These are phyloP conservation scores for Phlyctochytrium planicorne DNA, from an alignment of 192 early-diverging fungal genomes.

Conservation along the genomic window DNA sequence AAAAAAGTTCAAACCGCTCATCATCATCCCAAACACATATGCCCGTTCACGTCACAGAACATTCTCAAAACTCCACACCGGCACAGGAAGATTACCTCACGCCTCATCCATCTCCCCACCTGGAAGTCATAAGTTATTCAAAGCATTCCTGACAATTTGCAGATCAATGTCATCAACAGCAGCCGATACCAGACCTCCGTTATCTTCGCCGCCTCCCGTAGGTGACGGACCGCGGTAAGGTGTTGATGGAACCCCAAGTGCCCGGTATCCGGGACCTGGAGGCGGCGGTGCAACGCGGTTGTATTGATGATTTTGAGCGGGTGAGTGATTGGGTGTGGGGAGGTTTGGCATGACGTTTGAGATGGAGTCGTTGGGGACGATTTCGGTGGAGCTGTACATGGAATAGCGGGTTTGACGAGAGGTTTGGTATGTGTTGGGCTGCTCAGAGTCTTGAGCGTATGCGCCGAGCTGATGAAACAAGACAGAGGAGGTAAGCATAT, in stretches of 20 bases:
- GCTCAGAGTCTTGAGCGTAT: background rate
- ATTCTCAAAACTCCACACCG: conserved; percentile 1
- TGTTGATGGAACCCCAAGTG: background rate
- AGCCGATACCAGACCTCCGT: background rate
- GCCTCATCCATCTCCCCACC: background rate
- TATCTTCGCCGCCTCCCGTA: background rate
- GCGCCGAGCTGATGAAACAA: conserved; percentile 8
- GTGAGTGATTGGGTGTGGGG: background rate
- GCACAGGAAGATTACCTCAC: background rate
- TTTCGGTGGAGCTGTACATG: conserved; percentile 9
- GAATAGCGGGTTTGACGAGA: conserved; percentile 6
- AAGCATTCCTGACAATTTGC: conserved; percentile 2
- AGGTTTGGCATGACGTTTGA: conserved; percentile 16
- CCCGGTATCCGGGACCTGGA: background rate
- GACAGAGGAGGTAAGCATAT: background rate
- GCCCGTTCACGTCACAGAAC: no score
- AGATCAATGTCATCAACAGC: background rate
- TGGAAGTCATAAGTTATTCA: background rate
- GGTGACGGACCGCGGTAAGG: background rate
- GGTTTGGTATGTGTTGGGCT: background rate
- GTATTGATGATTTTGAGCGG: no score
- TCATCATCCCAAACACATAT: no score
- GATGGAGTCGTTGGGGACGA: conserved; percentile 26
- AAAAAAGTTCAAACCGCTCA: background rate
- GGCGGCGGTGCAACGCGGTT: background rate